These are phyloP conservation scores for Hydnomerulius pinastri DNA, from an alignment of 768 basidiomycete genomes.

Conservation along the genomic window DNA sequence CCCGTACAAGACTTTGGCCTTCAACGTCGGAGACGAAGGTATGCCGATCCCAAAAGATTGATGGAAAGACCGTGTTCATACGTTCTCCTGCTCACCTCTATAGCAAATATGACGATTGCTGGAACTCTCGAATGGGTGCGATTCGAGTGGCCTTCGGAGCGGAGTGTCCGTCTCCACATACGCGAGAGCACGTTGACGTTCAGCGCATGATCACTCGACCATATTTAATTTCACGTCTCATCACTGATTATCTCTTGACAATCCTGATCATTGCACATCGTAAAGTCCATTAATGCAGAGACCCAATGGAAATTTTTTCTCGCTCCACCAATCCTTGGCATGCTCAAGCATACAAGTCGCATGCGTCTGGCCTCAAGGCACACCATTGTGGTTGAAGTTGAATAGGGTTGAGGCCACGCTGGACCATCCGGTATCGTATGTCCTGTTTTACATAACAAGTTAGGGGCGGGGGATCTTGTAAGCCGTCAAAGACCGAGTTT, in stretches of 20 bases:
- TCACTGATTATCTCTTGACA: background rate
- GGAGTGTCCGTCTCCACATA: constrained; percentile 82
- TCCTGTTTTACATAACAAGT: constrained; percentile 33
- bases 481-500: background rate
- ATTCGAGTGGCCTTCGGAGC: constrained; percentile 84
- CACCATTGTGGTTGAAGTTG: constrained; percentile 60
- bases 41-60: background rate
- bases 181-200: constrained; percentile 84
- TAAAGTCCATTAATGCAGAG: background rate
- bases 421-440: constrained; percentile 48
- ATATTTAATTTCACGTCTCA: background rate
- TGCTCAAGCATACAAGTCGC: constrained; percentile 35
- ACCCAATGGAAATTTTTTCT: background rate
- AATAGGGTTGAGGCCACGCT: constrained; percentile 48
- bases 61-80: too few relatives aligned
- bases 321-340: background rate
- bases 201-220: constrained; percentile 53
- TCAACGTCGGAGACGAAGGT: constrained; percentile 87
- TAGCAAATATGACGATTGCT: constrained; percentile 58
- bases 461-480: background rate
- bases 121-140: constrained; percentile 70
- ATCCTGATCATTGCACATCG: background rate
- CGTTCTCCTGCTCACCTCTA: too few relatives aligned
- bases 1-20: constrained; percentile 86
- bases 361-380: constrained; percentile 48